phyloP scores from a whole-genome alignment of 75 land plant genomes.

The Sequoia sempervirens region DNA sequence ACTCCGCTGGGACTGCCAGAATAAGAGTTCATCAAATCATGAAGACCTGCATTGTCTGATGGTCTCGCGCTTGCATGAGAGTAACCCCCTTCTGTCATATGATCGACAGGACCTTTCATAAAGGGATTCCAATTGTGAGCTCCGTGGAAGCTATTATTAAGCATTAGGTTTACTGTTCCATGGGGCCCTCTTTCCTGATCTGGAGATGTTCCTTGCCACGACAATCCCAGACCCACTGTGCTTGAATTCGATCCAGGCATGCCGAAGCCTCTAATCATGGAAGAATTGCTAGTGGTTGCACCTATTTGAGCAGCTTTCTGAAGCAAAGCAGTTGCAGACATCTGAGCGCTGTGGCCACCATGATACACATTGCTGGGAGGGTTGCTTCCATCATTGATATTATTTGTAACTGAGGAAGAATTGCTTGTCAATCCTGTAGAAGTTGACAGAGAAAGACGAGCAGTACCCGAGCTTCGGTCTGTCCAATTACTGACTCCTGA shows the following conservation, averaged over 20 bases:
- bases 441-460: constrained; percentile 29
- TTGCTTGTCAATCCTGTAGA: constrained; percentile 23
- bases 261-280: constrained; percentile 14
- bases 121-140: background rate
- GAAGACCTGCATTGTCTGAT: constrained; percentile 6
- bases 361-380: constrained; percentile 8
- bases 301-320: constrained; percentile 46
- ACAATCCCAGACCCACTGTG: constrained; percentile 7
- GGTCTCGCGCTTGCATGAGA: background rate
- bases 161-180: background rate
- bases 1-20: background rate
- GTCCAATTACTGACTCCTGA: background rate
- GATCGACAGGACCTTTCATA: background rate
- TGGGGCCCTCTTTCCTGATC: background rate
- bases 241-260: background rate
- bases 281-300: constrained; percentile 25
- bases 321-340: constrained; percentile 42
- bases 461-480: constrained; percentile 16
- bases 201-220: background rate
- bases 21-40: constrained; percentile 4
- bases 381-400: constrained; percentile 10
- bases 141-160: background rate
- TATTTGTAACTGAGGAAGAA: constrained; percentile 21
- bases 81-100: background rate
- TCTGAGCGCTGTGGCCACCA: constrained; percentile 31